Conservation (phyloP, 179 eudicot genomes). For the Pouteria campechiana region DNA sequence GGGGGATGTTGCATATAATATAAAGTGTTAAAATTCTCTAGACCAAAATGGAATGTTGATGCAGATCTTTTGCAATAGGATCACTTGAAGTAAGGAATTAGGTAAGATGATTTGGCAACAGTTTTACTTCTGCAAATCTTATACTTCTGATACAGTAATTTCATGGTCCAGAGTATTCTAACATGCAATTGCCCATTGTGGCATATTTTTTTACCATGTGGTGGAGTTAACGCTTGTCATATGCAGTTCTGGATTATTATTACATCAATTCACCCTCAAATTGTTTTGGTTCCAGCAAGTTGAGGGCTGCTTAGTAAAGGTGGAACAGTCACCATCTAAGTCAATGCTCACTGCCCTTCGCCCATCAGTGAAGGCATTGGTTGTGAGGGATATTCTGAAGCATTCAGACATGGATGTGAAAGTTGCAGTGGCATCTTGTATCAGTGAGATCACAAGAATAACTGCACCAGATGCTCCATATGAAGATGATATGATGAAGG, state of each 20-base stretch:
- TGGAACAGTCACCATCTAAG: constrained; percentile 76
- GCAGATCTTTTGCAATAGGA: too few species aligned
- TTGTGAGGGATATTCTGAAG: constrained; percentile 34
- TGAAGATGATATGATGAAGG: constrained; percentile 81
- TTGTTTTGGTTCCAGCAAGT: constrained; percentile 31
- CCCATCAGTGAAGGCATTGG: constrained; percentile 54
- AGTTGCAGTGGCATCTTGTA: constrained; percentile 82
- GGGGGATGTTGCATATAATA: too few species aligned
- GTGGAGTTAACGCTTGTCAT: too few species aligned
- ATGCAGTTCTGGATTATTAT: neutral
- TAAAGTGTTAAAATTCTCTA: too few species aligned
- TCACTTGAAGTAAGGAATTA: too few species aligned
- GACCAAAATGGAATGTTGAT: too few species aligned
- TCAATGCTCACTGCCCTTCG: constrained; percentile 59
- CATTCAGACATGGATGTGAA: constrained; percentile 65
- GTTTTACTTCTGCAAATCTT: neutral
- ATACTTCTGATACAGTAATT: neutral
- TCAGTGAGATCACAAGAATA: constrained; percentile 86
- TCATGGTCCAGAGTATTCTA: neutral
- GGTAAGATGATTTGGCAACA: too few species aligned
- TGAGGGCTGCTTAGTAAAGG: constrained; percentile 38
- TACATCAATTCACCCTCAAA: neutral
- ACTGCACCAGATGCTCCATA: constrained; percentile 95
- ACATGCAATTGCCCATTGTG: neutral
- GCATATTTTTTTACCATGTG: neutral